These are phyloP conservation scores for Lantana camara DNA, from an alignment of 257 asterid genomes.

Conservation along the genomic window DNA sequence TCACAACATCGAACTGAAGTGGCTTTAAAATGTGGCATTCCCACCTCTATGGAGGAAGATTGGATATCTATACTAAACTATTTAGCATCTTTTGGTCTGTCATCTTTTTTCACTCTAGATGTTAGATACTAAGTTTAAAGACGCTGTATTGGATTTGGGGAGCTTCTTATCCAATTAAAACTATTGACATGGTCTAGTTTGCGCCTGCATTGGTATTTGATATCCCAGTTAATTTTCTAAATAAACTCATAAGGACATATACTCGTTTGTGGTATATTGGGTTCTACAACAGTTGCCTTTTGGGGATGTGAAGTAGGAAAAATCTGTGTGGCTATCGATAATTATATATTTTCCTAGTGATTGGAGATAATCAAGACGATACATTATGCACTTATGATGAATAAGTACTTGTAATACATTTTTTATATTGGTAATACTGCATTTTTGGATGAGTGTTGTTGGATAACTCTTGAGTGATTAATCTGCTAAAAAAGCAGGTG, in stretches of 20 bases:
- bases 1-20: constrained; percentile 71
- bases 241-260: not conserved
- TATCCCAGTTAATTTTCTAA: constrained; percentile 4
- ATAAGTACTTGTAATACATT: not conserved
- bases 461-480: too few relatives aligned
- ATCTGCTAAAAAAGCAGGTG: too few relatives aligned
- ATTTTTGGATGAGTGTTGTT: too few relatives aligned
- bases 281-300: not conserved
- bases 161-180: not conserved
- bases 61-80: constrained; percentile 22
- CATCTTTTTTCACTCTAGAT: not conserved
- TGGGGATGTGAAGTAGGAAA: constrained; percentile 15
- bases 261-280: constrained; percentile 11
- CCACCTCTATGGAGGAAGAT: constrained; percentile 69
- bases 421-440: too few relatives aligned
- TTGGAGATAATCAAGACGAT: not conserved
- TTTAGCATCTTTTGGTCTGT: not conserved
- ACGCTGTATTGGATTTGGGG: constrained; percentile 10
- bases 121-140: too few relatives aligned
- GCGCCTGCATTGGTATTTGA: not conserved
- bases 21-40: constrained; percentile 77
- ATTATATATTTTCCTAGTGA: constrained; percentile 8
- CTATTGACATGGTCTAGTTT: too few relatives aligned
- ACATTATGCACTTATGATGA: too few relatives aligned
- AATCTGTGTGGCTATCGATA: constrained; percentile 1